Percentiles rank a stretch among this genome's conserved stretches.
phyloP scores from a whole-genome alignment of 768 basidiomycete genomes.

The Podaxis sp. region DNA sequence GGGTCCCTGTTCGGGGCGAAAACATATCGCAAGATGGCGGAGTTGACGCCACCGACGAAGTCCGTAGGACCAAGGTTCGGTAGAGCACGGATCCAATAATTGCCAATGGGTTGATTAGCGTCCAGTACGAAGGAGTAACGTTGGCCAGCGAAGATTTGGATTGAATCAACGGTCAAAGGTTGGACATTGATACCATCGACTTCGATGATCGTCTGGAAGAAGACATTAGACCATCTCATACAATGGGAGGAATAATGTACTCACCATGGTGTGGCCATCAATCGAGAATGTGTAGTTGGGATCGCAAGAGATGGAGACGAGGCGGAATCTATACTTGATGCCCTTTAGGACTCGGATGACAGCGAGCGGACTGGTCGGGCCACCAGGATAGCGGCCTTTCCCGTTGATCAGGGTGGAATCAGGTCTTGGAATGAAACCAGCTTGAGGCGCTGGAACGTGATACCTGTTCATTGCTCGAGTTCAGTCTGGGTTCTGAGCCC shows the following conservation, averaged over 20 bases:
- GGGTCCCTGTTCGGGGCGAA: constrained; percentile 44
- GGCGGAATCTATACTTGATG: constrained; percentile 44
- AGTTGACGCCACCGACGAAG: constrained; percentile 38
- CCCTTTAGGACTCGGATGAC: constrained; percentile 33
- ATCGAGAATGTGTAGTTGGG: constrained; percentile 40
- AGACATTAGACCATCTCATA: not conserved
- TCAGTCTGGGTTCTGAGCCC: constrained; percentile 33
- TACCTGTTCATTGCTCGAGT: constrained; percentile 37
- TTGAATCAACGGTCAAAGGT: constrained; percentile 36
- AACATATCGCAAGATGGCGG: constrained; percentile 47
- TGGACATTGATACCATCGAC: constrained; percentile 38
- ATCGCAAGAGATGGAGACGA: constrained; percentile 34
- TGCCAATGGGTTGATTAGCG: constrained; percentile 27
- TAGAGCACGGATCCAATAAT: constrained; percentile 43
- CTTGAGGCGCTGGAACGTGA: not conserved
- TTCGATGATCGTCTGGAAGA: constrained; percentile 39
- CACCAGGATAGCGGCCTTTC: constrained; percentile 35
- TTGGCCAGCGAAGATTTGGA: constrained; percentile 45
- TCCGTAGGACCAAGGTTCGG: constrained; percentile 24
- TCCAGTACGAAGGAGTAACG: constrained; percentile 46
- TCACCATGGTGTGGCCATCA: constrained; percentile 33
- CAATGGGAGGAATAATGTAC: not conserved
- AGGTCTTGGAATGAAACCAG: not conserved
- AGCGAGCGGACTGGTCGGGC: constrained; percentile 32
- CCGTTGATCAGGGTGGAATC: constrained; percentile 19